Percentiles rank a stretch among this genome's conserved stretches.
These are phyloP conservation scores for Rhizopus stolonifer DNA, from an alignment of 371 early-diverging fungal genomes.

Conservation along the genomic window DNA sequence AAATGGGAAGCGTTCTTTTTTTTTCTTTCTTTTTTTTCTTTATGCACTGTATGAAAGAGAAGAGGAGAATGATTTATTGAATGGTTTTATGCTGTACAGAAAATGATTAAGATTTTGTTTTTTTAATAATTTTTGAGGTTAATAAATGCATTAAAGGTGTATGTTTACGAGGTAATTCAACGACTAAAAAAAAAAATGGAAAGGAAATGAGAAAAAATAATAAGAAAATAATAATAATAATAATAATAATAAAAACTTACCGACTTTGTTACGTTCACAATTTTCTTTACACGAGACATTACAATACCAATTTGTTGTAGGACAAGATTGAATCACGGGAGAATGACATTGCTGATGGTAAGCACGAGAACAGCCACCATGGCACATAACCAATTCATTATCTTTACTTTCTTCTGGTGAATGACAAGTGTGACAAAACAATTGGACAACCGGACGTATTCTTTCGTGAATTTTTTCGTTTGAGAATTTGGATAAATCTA, in stretches of 20 bases:
- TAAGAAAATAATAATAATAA: too few species aligned
- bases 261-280: slow-evolving; percentile 52
- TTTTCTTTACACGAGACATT: slow-evolving; percentile 64
- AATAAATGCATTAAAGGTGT: slow-evolving; percentile 52
- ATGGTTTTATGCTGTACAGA: too few species aligned
- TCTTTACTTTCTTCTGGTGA: slow-evolving; percentile 18
- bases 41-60: too few species aligned
- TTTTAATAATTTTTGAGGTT: background rate
- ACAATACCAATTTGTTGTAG: slow-evolving; percentile 65
- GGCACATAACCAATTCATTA: slow-evolving; percentile 18
- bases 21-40: too few species aligned
- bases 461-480: slow-evolving; percentile 70
- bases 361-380: slow-evolving; percentile 57
- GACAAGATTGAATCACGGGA: slow-evolving; percentile 41
- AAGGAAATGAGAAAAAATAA: slow-evolving; percentile 2
- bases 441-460: slow-evolving; percentile 75
- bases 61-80: too few species aligned
- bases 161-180: slow-evolving; percentile 60
- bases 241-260: slow-evolving; percentile 35
- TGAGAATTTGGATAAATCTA: slow-evolving; percentile 70
- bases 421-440: slow-evolving; percentile 42
- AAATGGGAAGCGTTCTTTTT: too few species aligned
- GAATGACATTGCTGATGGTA: slow-evolving; percentile 66
- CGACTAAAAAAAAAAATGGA: slow-evolving; percentile 24
- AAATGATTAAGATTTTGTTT: background rate